A percentile compares a stretch with the other conserved stretches of the same genome.
phyloP scores from a whole-genome alignment of 768 basidiomycete species.

The Leucogyrophana mollusca region DNA sequence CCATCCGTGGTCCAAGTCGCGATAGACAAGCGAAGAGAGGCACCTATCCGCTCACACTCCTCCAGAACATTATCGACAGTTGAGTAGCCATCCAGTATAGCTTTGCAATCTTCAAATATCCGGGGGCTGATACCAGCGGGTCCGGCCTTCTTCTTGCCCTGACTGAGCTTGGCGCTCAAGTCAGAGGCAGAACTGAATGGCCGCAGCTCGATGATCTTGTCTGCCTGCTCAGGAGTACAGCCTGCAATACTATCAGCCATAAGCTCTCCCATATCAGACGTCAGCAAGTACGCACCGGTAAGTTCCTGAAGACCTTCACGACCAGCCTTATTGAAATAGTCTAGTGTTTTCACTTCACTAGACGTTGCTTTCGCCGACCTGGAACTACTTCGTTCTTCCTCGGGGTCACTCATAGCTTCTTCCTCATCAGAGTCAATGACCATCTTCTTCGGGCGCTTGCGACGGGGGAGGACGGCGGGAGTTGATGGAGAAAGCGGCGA shows the following conservation, averaged over 20 bases:
- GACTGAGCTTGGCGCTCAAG: constrained; percentile 70
- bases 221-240: constrained; percentile 79
- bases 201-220: constrained; percentile 71
- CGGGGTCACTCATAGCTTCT: constrained; percentile 48
- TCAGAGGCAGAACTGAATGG: constrained; percentile 81
- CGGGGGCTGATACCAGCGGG: constrained; percentile 82
- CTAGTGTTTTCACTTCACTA: constrained; percentile 52
- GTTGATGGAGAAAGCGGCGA: constrained; percentile 39
- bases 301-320: constrained; percentile 69
- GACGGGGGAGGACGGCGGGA: constrained; percentile 41
- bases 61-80: constrained; percentile 87
- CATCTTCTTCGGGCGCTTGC: constrained; percentile 56
- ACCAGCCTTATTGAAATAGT: constrained; percentile 66
- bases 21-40: constrained; percentile 69
- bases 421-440: constrained; percentile 72
- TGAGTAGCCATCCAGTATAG: constrained; percentile 82
- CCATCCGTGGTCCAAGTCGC: constrained; percentile 64
- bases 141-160: constrained; percentile 85
- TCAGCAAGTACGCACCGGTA: constrained; percentile 51
- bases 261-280: neutral
- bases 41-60: constrained; percentile 86
- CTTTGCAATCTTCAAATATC: constrained; percentile 87
- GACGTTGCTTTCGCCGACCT: constrained; percentile 34
- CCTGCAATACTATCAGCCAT: constrained; percentile 39
- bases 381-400: constrained; percentile 37